Evolutionary conservation across 306 rosid species (phyloP), one percentile per base, ranked within the genome.

Genomic region (Dryas octopetala): DNA sequence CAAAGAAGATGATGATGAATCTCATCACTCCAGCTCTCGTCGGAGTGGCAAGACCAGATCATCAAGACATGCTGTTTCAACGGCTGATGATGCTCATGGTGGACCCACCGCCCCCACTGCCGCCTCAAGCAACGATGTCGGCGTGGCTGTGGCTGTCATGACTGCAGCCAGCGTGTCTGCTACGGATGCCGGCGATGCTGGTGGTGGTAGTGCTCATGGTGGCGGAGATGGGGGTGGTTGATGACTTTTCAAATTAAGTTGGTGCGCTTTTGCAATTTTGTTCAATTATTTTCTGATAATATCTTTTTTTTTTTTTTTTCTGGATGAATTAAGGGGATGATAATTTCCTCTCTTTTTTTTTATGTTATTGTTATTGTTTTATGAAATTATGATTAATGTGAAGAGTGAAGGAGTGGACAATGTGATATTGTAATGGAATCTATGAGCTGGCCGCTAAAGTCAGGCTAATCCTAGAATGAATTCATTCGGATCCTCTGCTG

Each of bases 191-290:
- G 82, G 45, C 54, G n/a, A 6, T 7, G n/a, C 6, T 7, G 84
- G 62, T 4, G 87, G 81, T 65, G 82, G 77, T 40, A 82, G 83
- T 63, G 66, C 68, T 26, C 89, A 86, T 60, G 83, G 86, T 0
- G 86, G 87, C 28, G 87, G 79, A 0, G 90, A 55, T 0, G 74
- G 41, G 0, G 85, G 81, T n/a, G 72, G 75, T 4, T 71, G 60
- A 50, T 58, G 43, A 4, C 9, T 45, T 7, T 10, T 67, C 9
- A 4, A 47, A 19, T 19, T 19, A 19, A 19, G 50, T 28, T 60
- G 73, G 28, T 68, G 49, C n/a, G 52, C 45, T 47, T 7, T 4
- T 5, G n/a, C 44, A 19, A 26, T 70, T 62, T 48, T 53, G 9
- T 63, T 13, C 51, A 71, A 14, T 65, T 32, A 46, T n/a, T 13